Percentiles rank a stretch among this genome's conserved stretches.
Conservation (phyloP, 2,329 filamentous ascomycete species). For the Pseudocercospora fijiensis region DNA sequence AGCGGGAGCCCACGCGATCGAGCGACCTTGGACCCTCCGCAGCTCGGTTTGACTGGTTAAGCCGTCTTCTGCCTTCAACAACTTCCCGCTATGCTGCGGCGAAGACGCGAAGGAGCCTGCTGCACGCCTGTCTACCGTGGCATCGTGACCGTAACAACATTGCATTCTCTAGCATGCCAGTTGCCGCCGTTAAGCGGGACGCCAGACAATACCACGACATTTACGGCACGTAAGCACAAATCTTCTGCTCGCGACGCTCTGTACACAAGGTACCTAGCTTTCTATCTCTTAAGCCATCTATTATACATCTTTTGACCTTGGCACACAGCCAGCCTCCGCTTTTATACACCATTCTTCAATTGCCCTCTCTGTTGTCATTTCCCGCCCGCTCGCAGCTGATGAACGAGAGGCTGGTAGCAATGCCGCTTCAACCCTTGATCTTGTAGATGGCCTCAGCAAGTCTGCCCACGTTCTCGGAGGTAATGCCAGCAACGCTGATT, state of each 20-base stretch:
- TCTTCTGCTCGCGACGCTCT: background rate
- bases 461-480: slow-evolving; percentile 72
- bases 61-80: no score
- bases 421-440: slow-evolving; percentile 60
- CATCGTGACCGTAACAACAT: background rate
- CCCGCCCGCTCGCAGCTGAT: background rate
- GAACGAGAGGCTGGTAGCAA: background rate
- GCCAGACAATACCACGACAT: background rate
- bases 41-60: no score
- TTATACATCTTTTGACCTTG: background rate
- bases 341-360: background rate
- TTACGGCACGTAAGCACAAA: background rate
- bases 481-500: slow-evolving; percentile 84
- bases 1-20: slow-evolving; percentile 7
- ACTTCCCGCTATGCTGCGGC: background rate
- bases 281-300: background rate
- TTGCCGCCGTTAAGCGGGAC: background rate
- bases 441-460: slow-evolving; percentile 83
- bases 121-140: background rate
- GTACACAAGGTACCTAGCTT: background rate
- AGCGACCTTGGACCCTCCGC: background rate
- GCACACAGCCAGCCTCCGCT: background rate
- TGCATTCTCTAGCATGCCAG: background rate
- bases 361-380: background rate
- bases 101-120: background rate